These are phyloP conservation scores for Lathyrus oleraceus DNA, from an alignment of 306 rosid species.

Conservation along the genomic window DNA sequence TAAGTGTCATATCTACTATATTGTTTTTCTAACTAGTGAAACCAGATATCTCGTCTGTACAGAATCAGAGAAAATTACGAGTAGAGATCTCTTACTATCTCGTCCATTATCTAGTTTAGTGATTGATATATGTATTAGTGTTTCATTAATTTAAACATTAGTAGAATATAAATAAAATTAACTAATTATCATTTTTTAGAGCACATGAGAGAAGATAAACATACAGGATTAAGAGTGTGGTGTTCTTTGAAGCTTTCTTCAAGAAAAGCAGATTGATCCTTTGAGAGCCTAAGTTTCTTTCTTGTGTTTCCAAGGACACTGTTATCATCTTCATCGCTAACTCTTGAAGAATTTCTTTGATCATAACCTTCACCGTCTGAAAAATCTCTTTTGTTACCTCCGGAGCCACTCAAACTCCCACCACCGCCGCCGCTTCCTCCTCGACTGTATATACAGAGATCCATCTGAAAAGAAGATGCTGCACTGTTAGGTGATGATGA, in stretches of 20 bases:
- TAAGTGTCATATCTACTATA: too few species aligned
- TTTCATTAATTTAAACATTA: too few species aligned
- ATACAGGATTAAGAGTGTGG: slow-evolving; percentile 85
- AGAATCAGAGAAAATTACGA: too few species aligned
- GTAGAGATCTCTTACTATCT: too few species aligned
- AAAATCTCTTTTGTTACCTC: slow-evolving; percentile 43
- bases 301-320: slow-evolving; percentile 50
- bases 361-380: slow-evolving; percentile 57
- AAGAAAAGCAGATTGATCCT: slow-evolving; percentile 93
- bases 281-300: slow-evolving; percentile 89
- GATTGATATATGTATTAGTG: too few species aligned
- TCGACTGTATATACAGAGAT: slow-evolving; percentile 52
- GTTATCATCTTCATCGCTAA: slow-evolving; percentile 77
- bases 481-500: slow-evolving; percentile 80
- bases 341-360: slow-evolving; percentile 69
- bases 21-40: too few species aligned
- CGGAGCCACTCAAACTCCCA: slow-evolving; percentile 27
- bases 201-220: background rate
- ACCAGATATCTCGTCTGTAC: too few species aligned
- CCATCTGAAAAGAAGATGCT: slow-evolving; percentile 79
- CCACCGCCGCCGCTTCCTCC: slow-evolving; percentile 4
- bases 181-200: background rate
- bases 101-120: too few species aligned
- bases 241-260: slow-evolving; percentile 96
- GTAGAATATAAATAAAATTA: too few species aligned